Evolutionary conservation across 768 basidiomycete species (phyloP), one percentile per base, ranked within the genome.

Genomic region (Ramaria rubella): DNA sequence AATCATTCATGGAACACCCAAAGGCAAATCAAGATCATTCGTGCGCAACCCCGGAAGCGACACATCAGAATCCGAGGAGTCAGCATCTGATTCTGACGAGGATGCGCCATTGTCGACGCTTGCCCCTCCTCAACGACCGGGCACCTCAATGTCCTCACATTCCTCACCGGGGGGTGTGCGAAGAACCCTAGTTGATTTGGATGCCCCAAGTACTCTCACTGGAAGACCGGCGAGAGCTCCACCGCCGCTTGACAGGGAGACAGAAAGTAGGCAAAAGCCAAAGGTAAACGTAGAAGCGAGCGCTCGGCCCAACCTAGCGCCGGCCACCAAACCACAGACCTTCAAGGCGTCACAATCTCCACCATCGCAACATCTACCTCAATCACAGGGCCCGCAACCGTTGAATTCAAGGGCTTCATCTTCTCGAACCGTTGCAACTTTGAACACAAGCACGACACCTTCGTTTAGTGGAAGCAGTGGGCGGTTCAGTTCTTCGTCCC

Each of bases 51-150:
- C 40, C 36, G 58, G 44, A 6, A 59, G 63, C 4, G 64, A 71
- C 55, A 62, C 63, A 17, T 68, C 64, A 1, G 58, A 59, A 12
- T 63, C 67, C 3, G 58, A 49, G 23, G 68, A 14, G 66, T 69
- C 19, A 66, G 68, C 11, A 7, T 8, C 19, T 44, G 74, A 74
- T 52, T 75, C 75, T n/a, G 72, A 67, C 1, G 79, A 86, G 57
- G 74, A 83, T 61, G 78, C 81, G 1, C 88, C 87, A 12, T 74
- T 91, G 33, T 82, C 85, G 1, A 75, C 72, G 1, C 73, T 88
- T 33, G 70, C 86, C 6, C 73, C 74, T 0, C 86, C 87, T 11
- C 77, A 74, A 48, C 77, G 88, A 33, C 86, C 87, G 15, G 86
- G 84, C 17, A 86, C 83, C 60, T 75, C 84, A 2, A 65, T 72